Conservation (phyloP, 1,284 basidiomycete genomes). For the Heterobasidion occidentale region DNA sequence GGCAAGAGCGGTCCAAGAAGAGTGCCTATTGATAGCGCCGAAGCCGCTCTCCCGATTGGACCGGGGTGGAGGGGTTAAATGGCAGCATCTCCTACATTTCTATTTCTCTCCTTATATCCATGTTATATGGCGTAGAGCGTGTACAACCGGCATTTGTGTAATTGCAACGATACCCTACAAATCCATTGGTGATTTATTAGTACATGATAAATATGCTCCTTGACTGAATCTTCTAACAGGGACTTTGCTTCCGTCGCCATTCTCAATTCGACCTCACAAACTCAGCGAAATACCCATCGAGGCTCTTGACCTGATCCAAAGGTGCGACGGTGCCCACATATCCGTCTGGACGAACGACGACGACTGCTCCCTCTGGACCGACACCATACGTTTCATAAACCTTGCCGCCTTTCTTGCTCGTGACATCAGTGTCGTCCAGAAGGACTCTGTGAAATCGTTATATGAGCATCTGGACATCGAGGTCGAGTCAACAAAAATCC, state of each 20-base stretch:
- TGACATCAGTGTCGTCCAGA: constrained; percentile 28
- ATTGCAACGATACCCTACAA: not conserved
- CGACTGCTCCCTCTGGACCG: constrained; percentile 44
- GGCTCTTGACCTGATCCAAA: constrained; percentile 32
- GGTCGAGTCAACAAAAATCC: constrained; percentile 10
- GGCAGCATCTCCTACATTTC: no score
- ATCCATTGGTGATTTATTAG: not conserved
- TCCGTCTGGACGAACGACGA: constrained; percentile 69
- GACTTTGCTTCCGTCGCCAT: no score
- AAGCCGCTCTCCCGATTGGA: constrained; percentile 31
- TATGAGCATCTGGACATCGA: not conserved
- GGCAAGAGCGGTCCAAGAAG: constrained; percentile 40
- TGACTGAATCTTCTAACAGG: no score
- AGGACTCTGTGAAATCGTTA: constrained; percentile 17
- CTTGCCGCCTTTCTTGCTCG: constrained; percentile 26
- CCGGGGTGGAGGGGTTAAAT: not conserved
- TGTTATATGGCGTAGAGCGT: no score
- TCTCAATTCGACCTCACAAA: constrained; percentile 22
- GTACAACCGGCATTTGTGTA: not conserved
- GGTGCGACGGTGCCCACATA: constrained; percentile 58
- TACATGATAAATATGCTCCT: no score
- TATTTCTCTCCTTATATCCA: no score
- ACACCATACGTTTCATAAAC: constrained; percentile 49
- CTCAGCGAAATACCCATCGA: constrained; percentile 45
- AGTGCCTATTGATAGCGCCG: constrained; percentile 49